phyloP scores from a whole-genome alignment of 2,329 filamentous ascomycete genomes.

The Arthroderma sp. region DNA sequence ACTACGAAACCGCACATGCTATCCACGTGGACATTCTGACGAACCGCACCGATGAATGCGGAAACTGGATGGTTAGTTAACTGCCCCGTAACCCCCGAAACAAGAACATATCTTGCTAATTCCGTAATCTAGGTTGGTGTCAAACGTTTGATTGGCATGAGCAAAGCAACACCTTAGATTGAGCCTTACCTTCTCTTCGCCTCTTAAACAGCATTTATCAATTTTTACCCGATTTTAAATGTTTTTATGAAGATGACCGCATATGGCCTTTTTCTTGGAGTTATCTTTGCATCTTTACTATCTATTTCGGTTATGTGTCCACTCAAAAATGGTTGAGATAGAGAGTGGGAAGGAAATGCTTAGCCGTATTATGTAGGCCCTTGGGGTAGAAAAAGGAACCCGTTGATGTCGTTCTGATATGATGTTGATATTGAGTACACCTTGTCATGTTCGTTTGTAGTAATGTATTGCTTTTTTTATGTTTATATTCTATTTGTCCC shows the following conservation, averaged over 20 bases:
- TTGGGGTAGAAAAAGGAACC: background rate
- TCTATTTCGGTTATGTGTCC: background rate
- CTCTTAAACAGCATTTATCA: background rate
- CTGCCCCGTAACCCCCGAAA: background rate
- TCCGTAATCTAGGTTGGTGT: slow-evolving; percentile 49
- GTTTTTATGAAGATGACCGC: background rate
- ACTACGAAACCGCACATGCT: slow-evolving; percentile 55
- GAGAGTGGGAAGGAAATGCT: background rate
- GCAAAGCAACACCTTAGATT: slow-evolving; percentile 54
- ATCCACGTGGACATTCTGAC: slow-evolving; percentile 65
- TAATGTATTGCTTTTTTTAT: background rate
- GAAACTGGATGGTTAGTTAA: slow-evolving; percentile 69
- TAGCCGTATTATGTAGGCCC: background rate
- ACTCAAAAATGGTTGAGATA: background rate
- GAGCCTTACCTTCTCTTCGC: background rate
- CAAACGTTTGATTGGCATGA: slow-evolving; percentile 68
- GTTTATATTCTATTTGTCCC: background rate
- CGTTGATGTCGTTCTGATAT: background rate
- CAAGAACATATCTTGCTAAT: background rate
- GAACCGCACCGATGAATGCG: slow-evolving; percentile 67
- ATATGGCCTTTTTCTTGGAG: background rate
- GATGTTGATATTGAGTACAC: background rate
- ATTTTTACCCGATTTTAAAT: background rate
- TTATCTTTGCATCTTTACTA: background rate
- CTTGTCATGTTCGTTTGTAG: background rate